phyloP scores from a whole-genome alignment of 371 early-diverging fungal genomes.

The Mucor piriformis region DNA sequence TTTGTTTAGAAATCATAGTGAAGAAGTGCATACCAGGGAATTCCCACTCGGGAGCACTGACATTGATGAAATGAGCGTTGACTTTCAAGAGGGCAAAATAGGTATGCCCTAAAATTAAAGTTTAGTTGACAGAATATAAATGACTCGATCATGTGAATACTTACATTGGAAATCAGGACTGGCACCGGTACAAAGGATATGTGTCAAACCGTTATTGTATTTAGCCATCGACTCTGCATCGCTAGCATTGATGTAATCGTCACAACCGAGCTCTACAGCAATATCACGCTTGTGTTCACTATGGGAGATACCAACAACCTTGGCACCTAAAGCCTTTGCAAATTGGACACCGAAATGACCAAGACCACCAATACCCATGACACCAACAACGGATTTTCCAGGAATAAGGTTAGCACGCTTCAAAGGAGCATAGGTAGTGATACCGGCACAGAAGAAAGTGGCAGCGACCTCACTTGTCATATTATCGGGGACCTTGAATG shows the following conservation, averaged over 20 bases:
- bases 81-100: constrained; percentile 8
- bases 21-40: neutral
- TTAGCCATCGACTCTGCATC: constrained; percentile 53
- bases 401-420: constrained; percentile 46
- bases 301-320: constrained; percentile 59
- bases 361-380: constrained; percentile 65
- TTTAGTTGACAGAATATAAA: neutral
- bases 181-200: constrained; percentile 39
- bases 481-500: constrained; percentile 58
- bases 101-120: constrained; percentile 18
- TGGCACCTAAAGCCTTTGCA: constrained; percentile 64
- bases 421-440: constrained; percentile 68
- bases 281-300: constrained; percentile 38
- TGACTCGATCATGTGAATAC: neutral
- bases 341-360: constrained; percentile 71
- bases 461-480: constrained; percentile 56
- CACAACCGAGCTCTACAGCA: constrained; percentile 40
- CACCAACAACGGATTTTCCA: constrained; percentile 55
- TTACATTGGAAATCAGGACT: constrained; percentile 16
- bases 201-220: constrained; percentile 37
- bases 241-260: constrained; percentile 36
- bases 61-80: too few species aligned
- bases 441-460: constrained; percentile 51
- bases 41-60: too few species aligned
- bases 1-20: constrained; percentile 22